A percentile compares a stretch with the other conserved stretches of the same genome.
Conservation (phyloP, 2,329 filamentous ascomycete genomes). For the Fusarium begoniae region DNA sequence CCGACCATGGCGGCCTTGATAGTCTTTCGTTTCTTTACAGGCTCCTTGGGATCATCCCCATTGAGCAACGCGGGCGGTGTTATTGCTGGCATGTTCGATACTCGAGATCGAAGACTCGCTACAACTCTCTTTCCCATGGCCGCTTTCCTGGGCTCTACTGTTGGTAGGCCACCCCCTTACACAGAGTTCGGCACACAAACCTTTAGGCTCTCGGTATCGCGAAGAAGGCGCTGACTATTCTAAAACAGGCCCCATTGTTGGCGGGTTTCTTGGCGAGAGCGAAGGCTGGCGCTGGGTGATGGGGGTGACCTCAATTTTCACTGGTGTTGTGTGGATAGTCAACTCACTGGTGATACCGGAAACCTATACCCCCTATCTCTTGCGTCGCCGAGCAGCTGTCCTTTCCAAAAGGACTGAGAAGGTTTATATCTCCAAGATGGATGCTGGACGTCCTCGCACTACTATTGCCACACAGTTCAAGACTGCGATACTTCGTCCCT, state of each 20-base stretch:
- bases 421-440: conserved; percentile 61
- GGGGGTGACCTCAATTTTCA: conserved; percentile 69
- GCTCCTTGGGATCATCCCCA: conserved; percentile 69
- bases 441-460: conserved; percentile 54
- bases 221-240: not conserved
- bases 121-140: too few species aligned
- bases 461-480: conserved; percentile 61
- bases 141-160: conserved; percentile 64
- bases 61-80: conserved; percentile 71
- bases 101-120: too few species aligned
- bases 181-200: not conserved
- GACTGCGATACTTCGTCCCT: conserved; percentile 68
- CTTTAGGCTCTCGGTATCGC: not conserved
- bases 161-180: conserved; percentile 48
- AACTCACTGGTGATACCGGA: conserved; percentile 63
- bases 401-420: conserved; percentile 63
- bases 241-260: conserved; percentile 64
- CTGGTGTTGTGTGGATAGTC: conserved; percentile 65
- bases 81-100: conserved; percentile 69
- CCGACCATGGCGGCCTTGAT: conserved; percentile 68
- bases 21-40: conserved; percentile 73
- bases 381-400: conserved; percentile 60
- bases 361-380: conserved; percentile 68
- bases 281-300: conserved; percentile 73
- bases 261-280: conserved; percentile 68